Evolutionary conservation across 306 rosid genomes (phyloP).

Genomic region (Acacia acuminata): DNA sequence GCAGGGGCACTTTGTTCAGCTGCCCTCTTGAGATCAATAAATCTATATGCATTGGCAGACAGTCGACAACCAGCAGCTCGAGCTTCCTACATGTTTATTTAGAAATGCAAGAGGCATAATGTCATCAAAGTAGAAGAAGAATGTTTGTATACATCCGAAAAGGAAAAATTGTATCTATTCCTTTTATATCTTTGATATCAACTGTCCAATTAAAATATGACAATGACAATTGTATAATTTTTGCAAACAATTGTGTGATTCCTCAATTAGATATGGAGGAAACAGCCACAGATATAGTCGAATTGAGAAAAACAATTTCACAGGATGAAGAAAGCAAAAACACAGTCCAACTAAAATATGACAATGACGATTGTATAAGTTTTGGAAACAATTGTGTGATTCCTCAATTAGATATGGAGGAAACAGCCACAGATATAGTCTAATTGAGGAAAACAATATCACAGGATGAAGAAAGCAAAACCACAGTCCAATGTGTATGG

Average conservation of each 20-base stretch:
- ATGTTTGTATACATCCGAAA: not conserved
- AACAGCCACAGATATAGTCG: not conserved
- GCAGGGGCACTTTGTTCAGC: slow-evolving; percentile 41
- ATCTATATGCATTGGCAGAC: slow-evolving; percentile 56
- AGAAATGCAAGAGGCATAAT: slow-evolving; percentile 23
- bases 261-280: not conserved
- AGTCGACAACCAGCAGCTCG: slow-evolving; percentile 79
- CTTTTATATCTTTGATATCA: not conserved
- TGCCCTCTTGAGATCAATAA: slow-evolving; percentile 57
- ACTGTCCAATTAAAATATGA: not conserved
- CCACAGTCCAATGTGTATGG: not conserved
- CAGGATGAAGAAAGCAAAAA: not conserved
- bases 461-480: not conserved
- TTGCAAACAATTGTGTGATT: not conserved
- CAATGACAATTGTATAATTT: not conserved
- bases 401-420: not conserved
- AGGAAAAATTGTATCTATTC: not conserved
- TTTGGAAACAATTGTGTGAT: not conserved
- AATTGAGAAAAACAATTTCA: not conserved
- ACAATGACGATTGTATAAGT: not conserved
- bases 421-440: not conserved
- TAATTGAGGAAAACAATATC: not conserved
- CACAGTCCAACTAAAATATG: not conserved
- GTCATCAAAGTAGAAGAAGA: slow-evolving; percentile 1
- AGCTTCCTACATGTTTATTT: slow-evolving; percentile 58